phyloP scores from a whole-genome alignment of 2,329 filamentous ascomycete genomes.

The Neofusicoccum sp. region DNA sequence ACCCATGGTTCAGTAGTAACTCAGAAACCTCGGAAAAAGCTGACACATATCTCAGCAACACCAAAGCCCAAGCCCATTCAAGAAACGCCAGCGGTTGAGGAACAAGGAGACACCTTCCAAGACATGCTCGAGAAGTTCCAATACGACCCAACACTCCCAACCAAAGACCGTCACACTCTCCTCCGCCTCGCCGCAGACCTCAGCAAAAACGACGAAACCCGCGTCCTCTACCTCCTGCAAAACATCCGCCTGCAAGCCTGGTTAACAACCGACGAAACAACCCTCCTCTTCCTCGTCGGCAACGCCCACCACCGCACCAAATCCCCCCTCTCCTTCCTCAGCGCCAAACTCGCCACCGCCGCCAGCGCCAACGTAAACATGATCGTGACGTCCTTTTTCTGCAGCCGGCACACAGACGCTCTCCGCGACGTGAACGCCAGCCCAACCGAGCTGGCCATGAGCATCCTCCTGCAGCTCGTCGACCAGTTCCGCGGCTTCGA shows the following conservation, averaged over 20 bases:
- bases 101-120: not conserved
- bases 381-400: constrained; percentile 21
- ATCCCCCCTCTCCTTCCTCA: constrained; percentile 14
- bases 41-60: not conserved
- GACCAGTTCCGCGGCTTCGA: constrained; percentile 1
- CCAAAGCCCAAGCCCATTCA: not conserved
- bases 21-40: no score
- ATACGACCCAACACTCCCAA: not conserved
- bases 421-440: constrained; percentile 1
- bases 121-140: not conserved
- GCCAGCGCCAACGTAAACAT: not conserved
- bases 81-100: not conserved
- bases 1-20: no score
- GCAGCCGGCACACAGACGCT: constrained; percentile 18
- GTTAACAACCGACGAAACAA: constrained; percentile 19
- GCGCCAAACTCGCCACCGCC: not conserved
- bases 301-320: constrained; percentile 2
- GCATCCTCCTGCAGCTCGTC: constrained; percentile 21
- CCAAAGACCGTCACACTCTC: not conserved
- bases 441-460: constrained; percentile 21
- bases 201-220: not conserved
- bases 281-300: constrained; percentile 14
- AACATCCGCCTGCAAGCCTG: constrained; percentile 16
- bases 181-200: not conserved
- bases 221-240: not conserved